Percentiles rank a stretch among this genome's conserved stretches.
Conservation (phyloP, 208 protist species). For the Leptomonas seymouri region DNA sequence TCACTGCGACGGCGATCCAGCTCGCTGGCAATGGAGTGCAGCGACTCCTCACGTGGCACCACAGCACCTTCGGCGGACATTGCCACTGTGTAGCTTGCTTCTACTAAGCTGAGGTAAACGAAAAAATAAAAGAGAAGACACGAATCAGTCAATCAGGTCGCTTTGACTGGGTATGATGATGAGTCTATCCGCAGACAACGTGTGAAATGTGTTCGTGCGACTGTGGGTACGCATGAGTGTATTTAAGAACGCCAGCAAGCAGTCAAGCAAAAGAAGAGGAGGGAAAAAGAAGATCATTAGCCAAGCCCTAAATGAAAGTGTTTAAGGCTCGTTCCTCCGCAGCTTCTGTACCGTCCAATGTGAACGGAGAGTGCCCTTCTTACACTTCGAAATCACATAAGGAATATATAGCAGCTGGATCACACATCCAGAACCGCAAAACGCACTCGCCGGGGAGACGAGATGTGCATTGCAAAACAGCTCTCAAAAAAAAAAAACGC, state of each 20-base stretch:
- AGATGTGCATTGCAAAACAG: too few relatives aligned
- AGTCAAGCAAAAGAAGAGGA: conserved; percentile 1
- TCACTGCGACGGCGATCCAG: conserved; percentile 60
- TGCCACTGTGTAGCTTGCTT: not conserved
- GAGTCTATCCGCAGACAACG: too few relatives aligned
- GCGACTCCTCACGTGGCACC: conserved; percentile 44
- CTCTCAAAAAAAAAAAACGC: too few relatives aligned
- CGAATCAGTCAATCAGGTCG: conserved; percentile 4
- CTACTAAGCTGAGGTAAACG: conserved; percentile 5
- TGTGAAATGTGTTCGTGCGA: too few relatives aligned
- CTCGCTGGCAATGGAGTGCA: conserved; percentile 36
- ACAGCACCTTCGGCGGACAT: conserved; percentile 65
- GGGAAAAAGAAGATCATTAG: not conserved
- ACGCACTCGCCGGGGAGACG: too few relatives aligned
- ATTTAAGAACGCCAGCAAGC: too few relatives aligned
- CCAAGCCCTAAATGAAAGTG: not conserved
- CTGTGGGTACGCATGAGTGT: too few relatives aligned
- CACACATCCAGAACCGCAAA: too few relatives aligned
- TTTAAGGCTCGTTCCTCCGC: too few relatives aligned
- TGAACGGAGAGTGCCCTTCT: too few relatives aligned
- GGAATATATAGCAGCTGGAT: too few relatives aligned
- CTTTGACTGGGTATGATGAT: not conserved
- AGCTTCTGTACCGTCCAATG: too few relatives aligned
- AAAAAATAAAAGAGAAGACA: conserved; percentile 5
- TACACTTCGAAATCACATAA: not conserved